Evolutionary conservation across 2,329 filamentous ascomycete species (phyloP).

Genomic region (Beauveria rudraprayagi): DNA sequence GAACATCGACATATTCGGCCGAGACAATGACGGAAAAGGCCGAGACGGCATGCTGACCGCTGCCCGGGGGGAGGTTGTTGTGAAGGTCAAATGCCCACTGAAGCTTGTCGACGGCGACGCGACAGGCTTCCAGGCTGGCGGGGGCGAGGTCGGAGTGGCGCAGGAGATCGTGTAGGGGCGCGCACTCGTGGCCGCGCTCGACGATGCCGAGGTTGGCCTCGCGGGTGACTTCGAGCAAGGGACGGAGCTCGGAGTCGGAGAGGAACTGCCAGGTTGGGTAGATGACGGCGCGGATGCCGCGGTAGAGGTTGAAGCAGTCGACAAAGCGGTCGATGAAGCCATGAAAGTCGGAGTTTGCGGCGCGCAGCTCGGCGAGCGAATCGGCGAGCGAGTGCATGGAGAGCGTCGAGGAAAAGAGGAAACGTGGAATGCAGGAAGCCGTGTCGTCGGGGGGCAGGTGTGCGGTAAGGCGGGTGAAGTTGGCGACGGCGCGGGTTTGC

Average conservation of each 20-base stretch:
- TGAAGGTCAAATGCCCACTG: conserved; percentile 14
- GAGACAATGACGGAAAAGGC: conserved; percentile 15
- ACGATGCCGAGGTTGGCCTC: conserved; percentile 7
- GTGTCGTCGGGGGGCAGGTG: conserved; percentile 18
- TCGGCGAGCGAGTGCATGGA: conserved; percentile 43
- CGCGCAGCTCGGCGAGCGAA: conserved; percentile 28
- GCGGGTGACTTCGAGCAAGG: conserved; percentile 8
- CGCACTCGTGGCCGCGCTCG: conserved; percentile 8
- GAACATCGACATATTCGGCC: conserved; percentile 25
- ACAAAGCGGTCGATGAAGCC: conserved; percentile 12
- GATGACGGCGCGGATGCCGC: conserved; percentile 12
- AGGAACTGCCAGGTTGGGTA: conserved; percentile 10
- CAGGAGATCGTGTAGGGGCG: conserved; percentile 3
- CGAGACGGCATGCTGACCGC: conserved; percentile 12
- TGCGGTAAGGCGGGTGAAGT: conserved; percentile 27
- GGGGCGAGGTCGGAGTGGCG: conserved; percentile 5
- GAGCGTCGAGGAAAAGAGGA: conserved; percentile 36
- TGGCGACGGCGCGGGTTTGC: conserved; percentile 34
- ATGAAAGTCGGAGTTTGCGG: conserved; percentile 22
- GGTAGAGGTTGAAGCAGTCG: conserved; percentile 13
- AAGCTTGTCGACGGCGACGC: conserved; percentile 10
- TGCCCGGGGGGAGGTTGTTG: conserved; percentile 5
- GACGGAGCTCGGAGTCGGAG: conserved; percentile 12
- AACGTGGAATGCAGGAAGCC: conserved; percentile 28
- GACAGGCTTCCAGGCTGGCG: conserved; percentile 13